Percentiles rank a stretch among this genome's conserved stretches.
Evolutionary conservation across 805 yeast species (phyloP).

Genomic region (Hemisphaericaspora nanyangensis): DNA sequence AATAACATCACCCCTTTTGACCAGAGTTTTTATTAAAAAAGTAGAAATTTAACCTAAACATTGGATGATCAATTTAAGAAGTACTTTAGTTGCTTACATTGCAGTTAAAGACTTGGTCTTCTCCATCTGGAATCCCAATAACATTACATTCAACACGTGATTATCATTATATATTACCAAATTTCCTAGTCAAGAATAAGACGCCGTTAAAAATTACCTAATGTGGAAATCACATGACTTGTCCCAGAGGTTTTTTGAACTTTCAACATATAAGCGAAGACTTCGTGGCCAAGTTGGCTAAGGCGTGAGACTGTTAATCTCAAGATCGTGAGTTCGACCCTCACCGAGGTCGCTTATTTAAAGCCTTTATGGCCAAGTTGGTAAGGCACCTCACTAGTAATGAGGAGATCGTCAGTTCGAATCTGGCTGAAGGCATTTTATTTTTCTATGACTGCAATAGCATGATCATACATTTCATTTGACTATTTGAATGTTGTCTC

Average conservation of each 20-base stretch:
- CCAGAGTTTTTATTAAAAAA: too few relatives aligned
- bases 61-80: too few relatives aligned
- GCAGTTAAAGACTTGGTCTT: too few relatives aligned
- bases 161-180: too few relatives aligned
- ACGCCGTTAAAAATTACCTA: background rate
- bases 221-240: background rate
- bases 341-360: constrained; percentile 5
- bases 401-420: constrained; percentile 13
- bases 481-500: too few relatives aligned
- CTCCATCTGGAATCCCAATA: too few relatives aligned
- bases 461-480: too few relatives aligned
- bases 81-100: too few relatives aligned
- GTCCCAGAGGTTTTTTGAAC: background rate
- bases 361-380: constrained; percentile 11
- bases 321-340: constrained; percentile 7
- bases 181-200: background rate
- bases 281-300: constrained; percentile 8
- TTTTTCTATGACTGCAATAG: too few relatives aligned
- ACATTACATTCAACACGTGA: too few relatives aligned
- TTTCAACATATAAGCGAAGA: background rate
- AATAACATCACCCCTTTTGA: too few relatives aligned
- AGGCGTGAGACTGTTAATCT: constrained; percentile 8
- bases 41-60: too few relatives aligned
- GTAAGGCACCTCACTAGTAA: constrained; percentile 13
- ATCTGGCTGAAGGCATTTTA: constrained; percentile 9